Percentiles rank a stretch among this genome's conserved stretches.
Evolutionary conservation across 257 asterid species (phyloP).

Genomic region (Lantana camara): DNA sequence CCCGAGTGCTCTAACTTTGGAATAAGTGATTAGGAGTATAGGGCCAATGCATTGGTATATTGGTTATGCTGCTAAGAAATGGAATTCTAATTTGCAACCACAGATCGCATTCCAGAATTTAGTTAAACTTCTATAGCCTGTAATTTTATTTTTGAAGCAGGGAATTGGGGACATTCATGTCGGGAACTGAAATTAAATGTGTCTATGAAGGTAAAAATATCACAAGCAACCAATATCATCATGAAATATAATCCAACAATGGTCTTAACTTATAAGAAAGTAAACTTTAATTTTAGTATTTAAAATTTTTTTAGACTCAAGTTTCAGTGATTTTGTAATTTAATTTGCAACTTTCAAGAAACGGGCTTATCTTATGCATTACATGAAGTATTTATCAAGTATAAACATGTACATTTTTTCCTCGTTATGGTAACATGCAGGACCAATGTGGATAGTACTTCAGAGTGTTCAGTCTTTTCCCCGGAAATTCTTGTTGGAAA

Average conservation of each 20-base stretch:
- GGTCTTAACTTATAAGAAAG: neutral
- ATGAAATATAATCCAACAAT: neutral
- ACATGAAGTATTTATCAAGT: too few relatives aligned
- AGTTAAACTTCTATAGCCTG: too few relatives aligned
- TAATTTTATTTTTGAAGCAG: neutral
- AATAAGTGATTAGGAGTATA: too few relatives aligned
- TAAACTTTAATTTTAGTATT: neutral
- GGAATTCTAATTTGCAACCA: neutral
- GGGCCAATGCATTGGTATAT: constrained; percentile 11
- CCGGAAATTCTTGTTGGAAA: too few relatives aligned
- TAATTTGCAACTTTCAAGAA: constrained; percentile 3
- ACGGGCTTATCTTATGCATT: constrained; percentile 18
- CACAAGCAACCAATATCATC: neutral
- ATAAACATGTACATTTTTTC: too few relatives aligned
- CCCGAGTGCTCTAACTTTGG: too few relatives aligned
- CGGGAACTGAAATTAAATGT: neutral
- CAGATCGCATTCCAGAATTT: neutral
- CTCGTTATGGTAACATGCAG: constrained; percentile 18
- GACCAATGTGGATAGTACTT: constrained; percentile 19
- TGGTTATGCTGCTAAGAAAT: constrained; percentile 9
- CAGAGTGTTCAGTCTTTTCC: constrained; percentile 29
- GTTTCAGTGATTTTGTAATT: neutral
- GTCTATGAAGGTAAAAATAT: constrained; percentile 4
- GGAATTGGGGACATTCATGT: constrained; percentile 1
- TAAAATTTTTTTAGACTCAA: neutral